These are phyloP conservation scores for Populus tomentosa DNA, from an alignment of 441 rosid genomes.

Conservation along the genomic window DNA sequence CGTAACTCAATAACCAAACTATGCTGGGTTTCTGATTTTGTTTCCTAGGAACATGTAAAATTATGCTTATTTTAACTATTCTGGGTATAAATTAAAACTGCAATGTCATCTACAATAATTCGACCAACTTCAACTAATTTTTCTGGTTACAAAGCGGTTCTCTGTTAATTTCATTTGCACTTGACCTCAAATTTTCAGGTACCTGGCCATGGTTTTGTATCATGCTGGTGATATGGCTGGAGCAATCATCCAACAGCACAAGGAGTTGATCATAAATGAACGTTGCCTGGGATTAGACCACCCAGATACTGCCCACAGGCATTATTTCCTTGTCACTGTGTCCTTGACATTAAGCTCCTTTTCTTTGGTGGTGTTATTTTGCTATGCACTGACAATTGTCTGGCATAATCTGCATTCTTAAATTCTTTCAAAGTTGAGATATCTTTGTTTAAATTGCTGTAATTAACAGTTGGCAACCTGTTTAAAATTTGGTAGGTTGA, in stretches of 20 bases:
- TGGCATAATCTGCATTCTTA: not conserved
- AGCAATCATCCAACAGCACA: slow-evolving; percentile 98
- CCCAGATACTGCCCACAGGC: slow-evolving; percentile 99
- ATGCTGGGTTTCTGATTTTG: slow-evolving; percentile 6
- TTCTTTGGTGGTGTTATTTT: not conserved
- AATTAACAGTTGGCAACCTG: not conserved
- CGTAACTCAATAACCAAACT: not conserved
- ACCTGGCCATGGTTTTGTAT: slow-evolving; percentile 98
- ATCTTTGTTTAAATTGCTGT: not conserved
- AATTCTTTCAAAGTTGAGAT: not conserved
- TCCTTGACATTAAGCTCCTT: slow-evolving; percentile 1
- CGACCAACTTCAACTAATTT: not conserved
- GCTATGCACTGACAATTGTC: not conserved
- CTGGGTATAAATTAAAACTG: not conserved
- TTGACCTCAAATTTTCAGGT: slow-evolving; percentile 47
- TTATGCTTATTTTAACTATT: not conserved
- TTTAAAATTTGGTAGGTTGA: not conserved
- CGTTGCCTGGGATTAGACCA: slow-evolving; percentile 99
- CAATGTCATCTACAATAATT: not conserved
- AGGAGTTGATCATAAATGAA: slow-evolving; percentile 96
- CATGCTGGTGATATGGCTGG: slow-evolving; percentile 99
- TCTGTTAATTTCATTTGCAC: not conserved
- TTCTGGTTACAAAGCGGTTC: not conserved
- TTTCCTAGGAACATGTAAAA: not conserved
- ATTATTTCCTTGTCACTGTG: slow-evolving; percentile 9